Conservation (phyloP, 805 yeast species). For the Priceomyces haplophilus region DNA sequence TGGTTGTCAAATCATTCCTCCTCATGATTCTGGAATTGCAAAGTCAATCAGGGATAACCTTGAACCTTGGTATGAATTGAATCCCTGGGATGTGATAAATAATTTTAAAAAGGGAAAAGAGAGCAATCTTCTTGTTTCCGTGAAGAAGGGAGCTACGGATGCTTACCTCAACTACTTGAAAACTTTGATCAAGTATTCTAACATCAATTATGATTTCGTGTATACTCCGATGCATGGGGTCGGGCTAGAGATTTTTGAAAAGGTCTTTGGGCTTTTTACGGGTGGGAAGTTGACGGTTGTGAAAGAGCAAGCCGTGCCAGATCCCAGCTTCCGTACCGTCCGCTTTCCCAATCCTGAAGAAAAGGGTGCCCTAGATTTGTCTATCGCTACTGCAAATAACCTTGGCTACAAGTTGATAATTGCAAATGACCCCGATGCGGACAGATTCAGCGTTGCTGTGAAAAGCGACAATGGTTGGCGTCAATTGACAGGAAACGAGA, state of each 20-base stretch:
- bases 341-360: constrained; percentile 95
- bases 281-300: constrained; percentile 41
- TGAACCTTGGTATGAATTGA: constrained; percentile 47
- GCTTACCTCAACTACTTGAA: constrained; percentile 35
- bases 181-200: constrained; percentile 25
- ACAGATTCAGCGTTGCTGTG: constrained; percentile 81
- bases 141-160: constrained; percentile 40
- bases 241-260: constrained; percentile 60
- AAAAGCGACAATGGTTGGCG: constrained; percentile 53
- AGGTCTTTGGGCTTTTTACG: constrained; percentile 38
- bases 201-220: constrained; percentile 49
- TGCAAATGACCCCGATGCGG: constrained; percentile 98
- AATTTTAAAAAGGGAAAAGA: constrained; percentile 29
- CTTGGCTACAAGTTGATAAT: constrained; percentile 54
- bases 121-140: constrained; percentile 31
- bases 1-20: constrained; percentile 95
- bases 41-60: constrained; percentile 56
- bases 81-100: constrained; percentile 46
- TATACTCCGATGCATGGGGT: constrained; percentile 98
- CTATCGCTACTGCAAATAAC: constrained; percentile 58
- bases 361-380: constrained; percentile 79
- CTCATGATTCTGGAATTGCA: constrained; percentile 79
- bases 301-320: constrained; percentile 65
- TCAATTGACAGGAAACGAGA: constrained; percentile 88
- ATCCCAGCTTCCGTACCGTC: constrained; percentile 85